Evolutionary conservation across 352 stramenopile species (phyloP).

Genomic region (Phytophthora nicotianae): DNA sequence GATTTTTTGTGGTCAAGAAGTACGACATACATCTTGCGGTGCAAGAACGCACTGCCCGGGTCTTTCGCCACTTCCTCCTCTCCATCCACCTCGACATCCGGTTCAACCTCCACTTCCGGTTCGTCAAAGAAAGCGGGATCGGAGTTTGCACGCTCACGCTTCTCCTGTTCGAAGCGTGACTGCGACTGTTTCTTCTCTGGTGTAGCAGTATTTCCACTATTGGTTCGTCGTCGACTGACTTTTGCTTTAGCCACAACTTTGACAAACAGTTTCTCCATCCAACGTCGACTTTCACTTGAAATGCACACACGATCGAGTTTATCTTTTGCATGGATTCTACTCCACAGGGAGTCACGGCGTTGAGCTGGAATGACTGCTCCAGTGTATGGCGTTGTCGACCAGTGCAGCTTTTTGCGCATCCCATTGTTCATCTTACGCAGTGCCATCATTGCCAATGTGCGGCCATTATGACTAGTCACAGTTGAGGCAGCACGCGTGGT

Average conservation of each 20-base stretch:
- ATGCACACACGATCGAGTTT: slow-evolving; percentile 42
- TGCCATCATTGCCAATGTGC: slow-evolving; percentile 35
- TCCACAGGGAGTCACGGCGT: slow-evolving; percentile 61
- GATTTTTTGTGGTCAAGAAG: slow-evolving; percentile 87
- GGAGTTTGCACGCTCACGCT: slow-evolving; percentile 20
- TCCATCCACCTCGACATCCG: slow-evolving; percentile 21
- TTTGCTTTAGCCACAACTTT: slow-evolving; percentile 47
- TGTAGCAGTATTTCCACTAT: slow-evolving; percentile 3
- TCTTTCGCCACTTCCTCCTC: slow-evolving; percentile 14
- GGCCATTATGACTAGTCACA: slow-evolving; percentile 17
- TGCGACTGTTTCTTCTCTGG: slow-evolving; percentile 19
- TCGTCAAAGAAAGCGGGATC: slow-evolving; percentile 25
- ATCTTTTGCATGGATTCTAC: slow-evolving; percentile 36
- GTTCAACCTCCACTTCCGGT: slow-evolving; percentile 28
- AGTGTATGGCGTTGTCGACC: slow-evolving; percentile 59
- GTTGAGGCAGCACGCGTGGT: slow-evolving; percentile 21
- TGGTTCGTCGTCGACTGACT: slow-evolving; percentile 22
- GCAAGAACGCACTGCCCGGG: slow-evolving; percentile 29
- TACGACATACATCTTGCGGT: slow-evolving; percentile 60
- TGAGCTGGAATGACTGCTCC: slow-evolving; percentile 31
- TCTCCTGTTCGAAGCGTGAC: slow-evolving; percentile 17
- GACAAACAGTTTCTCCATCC: slow-evolving; percentile 79
- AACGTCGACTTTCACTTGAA: slow-evolving; percentile 63
- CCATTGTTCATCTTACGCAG: slow-evolving; percentile 57
- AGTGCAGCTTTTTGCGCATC: slow-evolving; percentile 82